Base-by-base conservation (phyloP, 306 rosid species). In the Oxytropis ochrocephala region DNA sequence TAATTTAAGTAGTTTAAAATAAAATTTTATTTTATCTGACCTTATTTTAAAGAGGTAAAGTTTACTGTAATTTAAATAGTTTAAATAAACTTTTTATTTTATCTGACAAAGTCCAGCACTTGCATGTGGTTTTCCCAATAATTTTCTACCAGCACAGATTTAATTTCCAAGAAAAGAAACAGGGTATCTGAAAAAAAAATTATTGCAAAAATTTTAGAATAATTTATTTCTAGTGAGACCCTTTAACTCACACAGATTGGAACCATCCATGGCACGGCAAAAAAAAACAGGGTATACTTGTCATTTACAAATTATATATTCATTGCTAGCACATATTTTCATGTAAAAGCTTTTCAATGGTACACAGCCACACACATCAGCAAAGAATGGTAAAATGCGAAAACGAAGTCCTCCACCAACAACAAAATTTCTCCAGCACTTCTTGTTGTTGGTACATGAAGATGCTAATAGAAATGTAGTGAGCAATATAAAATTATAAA, bases 301-400 rank as follows among this genome's bases (percentile, higher is more conserved):
- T 70, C n/a, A 35, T 55, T 64, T 54, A 65, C 35, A 55, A 52
- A 14, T 11, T 33, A 36, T 21, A 77, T 36, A 54, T 33, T 33
- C 11, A 55, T 52, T 73, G 42, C 49, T 47, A 67, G 69, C 35
- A 18, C 54, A 78, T 50, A 56, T 24, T 56, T 42, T 7, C 56
- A 36, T 16, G 42, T 71, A 39, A 57, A 72, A 57, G 14, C 39
- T 38, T 60, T 58, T 21, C 12, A 11, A 39, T 41, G 64, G 58
- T 35, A 48, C 65, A 49, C 11, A 54, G 64, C 50, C 43, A 48
- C 65, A 49, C 11, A 54, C 33, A 57, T 64, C 42, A 56, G 33
- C 17, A 73, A 24, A 11, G 53, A n/a, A 42, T 49, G 18, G 42
- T 52, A 65, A 24, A 73, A 78, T 11, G 14, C 49, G 30, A 49